These are phyloP conservation scores for Marasmius tenuissimus DNA, from an alignment of 1,284 basidiomycete genomes.

Conservation along the genomic window DNA sequence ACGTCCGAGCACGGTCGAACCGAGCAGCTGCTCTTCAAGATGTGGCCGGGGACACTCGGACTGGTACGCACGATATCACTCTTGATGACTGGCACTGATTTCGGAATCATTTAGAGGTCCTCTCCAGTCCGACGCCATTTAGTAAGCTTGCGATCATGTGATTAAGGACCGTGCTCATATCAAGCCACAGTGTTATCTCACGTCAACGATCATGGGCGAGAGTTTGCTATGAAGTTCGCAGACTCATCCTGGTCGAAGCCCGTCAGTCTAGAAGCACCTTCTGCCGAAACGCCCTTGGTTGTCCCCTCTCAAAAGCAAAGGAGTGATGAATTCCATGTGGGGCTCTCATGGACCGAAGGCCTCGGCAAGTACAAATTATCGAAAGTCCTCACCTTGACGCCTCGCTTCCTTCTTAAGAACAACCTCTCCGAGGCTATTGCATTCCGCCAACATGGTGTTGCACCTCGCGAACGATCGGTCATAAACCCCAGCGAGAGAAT, in stretches of 20 bases:
- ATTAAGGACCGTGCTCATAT: conserved; percentile 28
- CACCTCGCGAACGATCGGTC: conserved; percentile 66
- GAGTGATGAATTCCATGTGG: conserved; percentile 83
- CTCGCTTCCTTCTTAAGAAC: conserved; percentile 92
- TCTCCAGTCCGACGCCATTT: conserved; percentile 69
- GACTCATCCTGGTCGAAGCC: conserved; percentile 92
- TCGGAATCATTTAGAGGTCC: conserved; percentile 41
- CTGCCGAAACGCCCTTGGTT: conserved; percentile 86
- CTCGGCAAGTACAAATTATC: conserved; percentile 95
- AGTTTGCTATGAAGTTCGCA: conserved; percentile 83
- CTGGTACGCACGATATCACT: conserved; percentile 39
- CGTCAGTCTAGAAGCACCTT: conserved; percentile 89
- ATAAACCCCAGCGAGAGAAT: conserved; percentile 70
- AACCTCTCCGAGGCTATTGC: conserved; percentile 68
- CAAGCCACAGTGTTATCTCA: conserved; percentile 82
- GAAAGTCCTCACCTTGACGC: conserved; percentile 91
- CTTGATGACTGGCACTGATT: conserved; percentile 9
- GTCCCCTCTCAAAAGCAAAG: conserved; percentile 69
- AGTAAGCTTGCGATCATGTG: conserved; percentile 47
- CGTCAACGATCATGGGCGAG: conserved; percentile 78
- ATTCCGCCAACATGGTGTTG: conserved; percentile 84
- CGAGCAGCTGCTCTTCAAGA: conserved; percentile 76
- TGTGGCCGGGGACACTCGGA: conserved; percentile 78
- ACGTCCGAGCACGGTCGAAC: conserved; percentile 67
- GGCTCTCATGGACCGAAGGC: conserved; percentile 92